Conservation (phyloP, 2,329 filamentous ascomycete species). For the Ophiocordyceps australis region DNA sequence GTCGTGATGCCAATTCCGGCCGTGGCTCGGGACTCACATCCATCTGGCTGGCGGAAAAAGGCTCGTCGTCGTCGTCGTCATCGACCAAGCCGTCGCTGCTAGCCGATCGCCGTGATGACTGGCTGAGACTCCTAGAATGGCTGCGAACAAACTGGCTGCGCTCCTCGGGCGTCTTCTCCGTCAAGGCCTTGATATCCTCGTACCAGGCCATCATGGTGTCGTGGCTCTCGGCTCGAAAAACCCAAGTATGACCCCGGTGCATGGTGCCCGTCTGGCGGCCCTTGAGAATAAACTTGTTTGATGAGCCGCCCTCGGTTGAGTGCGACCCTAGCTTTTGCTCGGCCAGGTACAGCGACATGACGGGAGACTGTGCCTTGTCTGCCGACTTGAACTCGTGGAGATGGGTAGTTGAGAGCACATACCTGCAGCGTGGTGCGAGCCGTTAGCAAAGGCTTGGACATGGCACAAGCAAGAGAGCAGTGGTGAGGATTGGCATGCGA, state of each 20-base stretch:
- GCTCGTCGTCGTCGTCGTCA: constrained; percentile 48
- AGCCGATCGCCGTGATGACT: constrained; percentile 38
- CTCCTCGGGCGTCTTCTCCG: constrained; percentile 75
- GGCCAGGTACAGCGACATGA: constrained; percentile 90
- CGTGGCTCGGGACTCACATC: constrained; percentile 26
- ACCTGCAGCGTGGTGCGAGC: constrained; percentile 35
- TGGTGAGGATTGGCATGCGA: not conserved
- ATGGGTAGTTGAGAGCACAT: constrained; percentile 89
- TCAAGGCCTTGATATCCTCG: constrained; percentile 78
- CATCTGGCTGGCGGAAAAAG: constrained; percentile 32
- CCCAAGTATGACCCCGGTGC: constrained; percentile 66
- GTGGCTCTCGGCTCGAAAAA: constrained; percentile 53
- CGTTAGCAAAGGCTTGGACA: too few relatives aligned
- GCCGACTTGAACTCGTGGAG: constrained; percentile 98
- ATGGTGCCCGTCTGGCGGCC: constrained; percentile 83
- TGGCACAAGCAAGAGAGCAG: not conserved
- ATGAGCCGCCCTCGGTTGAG: constrained; percentile 64
- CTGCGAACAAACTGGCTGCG: constrained; percentile 72
- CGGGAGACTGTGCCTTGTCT: constrained; percentile 74
- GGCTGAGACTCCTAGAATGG: constrained; percentile 63
- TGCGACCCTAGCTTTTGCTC: constrained; percentile 93
- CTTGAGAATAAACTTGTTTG: constrained; percentile 96
- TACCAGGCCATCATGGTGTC: constrained; percentile 98
- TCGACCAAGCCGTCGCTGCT: constrained; percentile 70
- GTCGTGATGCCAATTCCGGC: constrained; percentile 34